phyloP scores from a whole-genome alignment of 306 rosid species.

The Citrullus colocynthis region DNA sequence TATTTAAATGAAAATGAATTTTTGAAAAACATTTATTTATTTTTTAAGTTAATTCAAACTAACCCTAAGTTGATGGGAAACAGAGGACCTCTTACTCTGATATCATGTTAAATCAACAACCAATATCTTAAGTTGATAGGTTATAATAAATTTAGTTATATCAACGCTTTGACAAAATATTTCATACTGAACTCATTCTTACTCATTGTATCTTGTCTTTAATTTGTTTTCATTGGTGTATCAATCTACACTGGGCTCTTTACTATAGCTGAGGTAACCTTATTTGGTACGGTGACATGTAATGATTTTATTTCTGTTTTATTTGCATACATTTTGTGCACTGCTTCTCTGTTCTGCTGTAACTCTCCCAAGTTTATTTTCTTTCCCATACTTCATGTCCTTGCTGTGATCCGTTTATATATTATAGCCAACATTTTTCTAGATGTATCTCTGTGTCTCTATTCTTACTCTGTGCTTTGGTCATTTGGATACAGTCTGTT shows the following conservation, averaged over 20 bases:
- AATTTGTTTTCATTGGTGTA: neutral
- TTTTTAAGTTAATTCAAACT: too few species aligned
- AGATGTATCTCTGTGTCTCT: neutral
- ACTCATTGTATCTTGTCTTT: too few species aligned
- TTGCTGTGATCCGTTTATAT: neutral
- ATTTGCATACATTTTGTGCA: neutral
- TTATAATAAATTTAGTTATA: too few species aligned
- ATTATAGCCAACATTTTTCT: neutral
- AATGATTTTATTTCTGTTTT: neutral
- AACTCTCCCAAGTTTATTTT: neutral
- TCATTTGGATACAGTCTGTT: conserved; percentile 28
- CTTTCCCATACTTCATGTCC: neutral
- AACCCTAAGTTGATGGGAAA: too few species aligned
- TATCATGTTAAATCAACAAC: too few species aligned
- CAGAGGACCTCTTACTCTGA: too few species aligned
- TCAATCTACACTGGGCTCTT: neutral
- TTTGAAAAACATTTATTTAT: too few species aligned
- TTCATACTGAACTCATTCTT: too few species aligned
- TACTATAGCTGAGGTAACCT: neutral
- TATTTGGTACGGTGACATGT: neutral
- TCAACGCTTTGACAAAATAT: too few species aligned
- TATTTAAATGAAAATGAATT: too few species aligned
- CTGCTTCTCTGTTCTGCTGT: neutral
- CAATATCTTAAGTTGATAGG: too few species aligned
- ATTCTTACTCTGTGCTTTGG: neutral